These are phyloP conservation scores for Pestalotiopsis sp. DNA, from an alignment of 2,329 filamentous ascomycete species.

Conservation along the genomic window DNA sequence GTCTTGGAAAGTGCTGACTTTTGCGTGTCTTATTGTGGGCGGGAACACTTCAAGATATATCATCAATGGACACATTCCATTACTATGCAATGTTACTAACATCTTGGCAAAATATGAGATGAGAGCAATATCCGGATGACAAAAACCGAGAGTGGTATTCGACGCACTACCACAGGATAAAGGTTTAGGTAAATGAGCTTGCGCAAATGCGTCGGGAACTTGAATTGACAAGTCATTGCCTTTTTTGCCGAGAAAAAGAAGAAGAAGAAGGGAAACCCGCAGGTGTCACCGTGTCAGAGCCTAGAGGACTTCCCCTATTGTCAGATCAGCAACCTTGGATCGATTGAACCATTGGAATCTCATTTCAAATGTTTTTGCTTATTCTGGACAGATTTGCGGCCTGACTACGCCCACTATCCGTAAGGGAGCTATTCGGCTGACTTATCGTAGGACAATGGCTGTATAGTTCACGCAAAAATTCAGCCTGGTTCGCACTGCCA, in stretches of 20 bases:
- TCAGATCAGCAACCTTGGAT: background rate
- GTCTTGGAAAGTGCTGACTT: background rate
- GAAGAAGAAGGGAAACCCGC: background rate
- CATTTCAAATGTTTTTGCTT: background rate
- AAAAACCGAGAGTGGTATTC: too few species aligned
- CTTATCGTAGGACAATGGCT: background rate
- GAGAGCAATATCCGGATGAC: background rate
- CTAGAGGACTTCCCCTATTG: background rate
- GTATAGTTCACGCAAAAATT: background rate
- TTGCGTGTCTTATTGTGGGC: background rate
- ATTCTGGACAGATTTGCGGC: background rate
- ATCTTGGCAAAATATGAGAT: background rate
- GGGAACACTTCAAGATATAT: background rate
- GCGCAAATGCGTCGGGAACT: background rate
- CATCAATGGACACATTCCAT: background rate
- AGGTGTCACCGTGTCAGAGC: background rate
- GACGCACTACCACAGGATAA: background rate
- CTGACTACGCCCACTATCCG: background rate
- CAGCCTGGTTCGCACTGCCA: background rate
- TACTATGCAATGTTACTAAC: background rate
- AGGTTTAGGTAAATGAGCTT: background rate
- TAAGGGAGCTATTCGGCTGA: background rate
- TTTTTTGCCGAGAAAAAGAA: background rate
- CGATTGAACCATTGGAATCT: background rate
- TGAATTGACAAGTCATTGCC: background rate